Conservation (phyloP, 1,139 yeast species). For the Taphrina populina region DNA sequence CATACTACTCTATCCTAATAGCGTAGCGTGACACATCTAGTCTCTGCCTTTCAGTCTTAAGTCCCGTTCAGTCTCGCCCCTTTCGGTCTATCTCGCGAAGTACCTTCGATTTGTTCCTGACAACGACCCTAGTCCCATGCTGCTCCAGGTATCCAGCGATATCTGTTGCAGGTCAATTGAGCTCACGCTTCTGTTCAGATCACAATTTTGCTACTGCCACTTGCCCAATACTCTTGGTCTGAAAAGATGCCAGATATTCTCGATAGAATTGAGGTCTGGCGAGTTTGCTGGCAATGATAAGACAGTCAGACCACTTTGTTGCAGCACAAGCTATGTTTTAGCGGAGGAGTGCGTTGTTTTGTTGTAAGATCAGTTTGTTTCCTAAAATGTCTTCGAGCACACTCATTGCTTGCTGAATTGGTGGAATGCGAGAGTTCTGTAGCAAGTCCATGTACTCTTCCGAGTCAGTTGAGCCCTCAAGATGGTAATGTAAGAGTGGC, state of each 20-base stretch:
- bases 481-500: too few relatives aligned
- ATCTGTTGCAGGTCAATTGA: too few relatives aligned
- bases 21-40: too few relatives aligned
- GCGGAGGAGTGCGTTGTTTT: constrained; percentile 7
- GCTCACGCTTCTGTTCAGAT: too few relatives aligned
- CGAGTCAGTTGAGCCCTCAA: constrained; percentile 6
- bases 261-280: constrained; percentile 15
- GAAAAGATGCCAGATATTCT: constrained; percentile 1
- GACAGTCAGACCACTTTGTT: constrained; percentile 1
- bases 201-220: too few relatives aligned
- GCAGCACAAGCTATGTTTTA: not conserved
- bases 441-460: not conserved
- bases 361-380: constrained; percentile 2
- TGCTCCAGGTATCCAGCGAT: too few relatives aligned
- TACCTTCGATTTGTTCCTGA: too few relatives aligned
- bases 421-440: not conserved
- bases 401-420: not conserved
- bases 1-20: too few relatives aligned
- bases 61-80: too few relatives aligned
- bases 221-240: not conserved
- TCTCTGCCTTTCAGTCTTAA: too few relatives aligned
- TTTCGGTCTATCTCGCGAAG: too few relatives aligned
- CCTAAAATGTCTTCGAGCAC: constrained; percentile 4
- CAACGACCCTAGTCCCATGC: too few relatives aligned
- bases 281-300: constrained; percentile 8